Percentiles rank a stretch among this genome's conserved stretches.
Evolutionary conservation across 2,329 filamentous ascomycete genomes (phyloP).

Genomic region (Akanthomyces lecanii): DNA sequence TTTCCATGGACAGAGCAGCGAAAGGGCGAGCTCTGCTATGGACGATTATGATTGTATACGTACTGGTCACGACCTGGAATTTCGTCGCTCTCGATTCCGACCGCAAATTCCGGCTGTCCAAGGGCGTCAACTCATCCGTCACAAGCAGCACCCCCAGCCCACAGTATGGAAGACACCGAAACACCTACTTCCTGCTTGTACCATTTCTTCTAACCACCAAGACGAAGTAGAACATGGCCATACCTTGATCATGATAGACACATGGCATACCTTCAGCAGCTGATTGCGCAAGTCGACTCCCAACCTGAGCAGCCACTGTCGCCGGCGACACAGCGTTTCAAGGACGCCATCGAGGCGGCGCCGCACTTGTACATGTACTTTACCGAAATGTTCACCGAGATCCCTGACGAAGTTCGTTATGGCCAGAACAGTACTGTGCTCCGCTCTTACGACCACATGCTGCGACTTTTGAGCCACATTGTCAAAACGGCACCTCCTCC

Average conservation of each 20-base stretch:
- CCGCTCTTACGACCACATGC: slow-evolving; percentile 8
- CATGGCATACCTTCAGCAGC: background rate
- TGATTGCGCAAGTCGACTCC: background rate
- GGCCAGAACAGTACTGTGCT: background rate
- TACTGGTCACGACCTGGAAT: background rate
- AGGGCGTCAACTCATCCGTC: background rate
- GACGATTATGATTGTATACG: background rate
- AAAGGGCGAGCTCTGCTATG: background rate
- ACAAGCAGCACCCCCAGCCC: too few relatives aligned
- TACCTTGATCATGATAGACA: slow-evolving; percentile 4
- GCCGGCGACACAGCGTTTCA: slow-evolving; percentile 3
- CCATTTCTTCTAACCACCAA: background rate
- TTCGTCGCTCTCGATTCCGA: background rate
- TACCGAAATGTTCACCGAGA: slow-evolving; percentile 12
- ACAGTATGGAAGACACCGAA: background rate
- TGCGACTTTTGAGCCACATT: slow-evolving; percentile 9
- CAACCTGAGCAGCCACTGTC: background rate
- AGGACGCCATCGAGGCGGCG: slow-evolving; percentile 10
- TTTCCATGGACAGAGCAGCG: background rate
- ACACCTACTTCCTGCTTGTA: too few relatives aligned
- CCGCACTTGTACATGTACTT: slow-evolving; percentile 15
- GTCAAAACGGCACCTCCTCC: slow-evolving; percentile 33
- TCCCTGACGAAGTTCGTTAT: background rate
- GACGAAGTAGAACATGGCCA: background rate
- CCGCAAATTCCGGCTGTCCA: background rate